These are phyloP conservation scores for Coelastrella sp. DNA, from an alignment of 139 green algal species.

Conservation along the genomic window DNA sequence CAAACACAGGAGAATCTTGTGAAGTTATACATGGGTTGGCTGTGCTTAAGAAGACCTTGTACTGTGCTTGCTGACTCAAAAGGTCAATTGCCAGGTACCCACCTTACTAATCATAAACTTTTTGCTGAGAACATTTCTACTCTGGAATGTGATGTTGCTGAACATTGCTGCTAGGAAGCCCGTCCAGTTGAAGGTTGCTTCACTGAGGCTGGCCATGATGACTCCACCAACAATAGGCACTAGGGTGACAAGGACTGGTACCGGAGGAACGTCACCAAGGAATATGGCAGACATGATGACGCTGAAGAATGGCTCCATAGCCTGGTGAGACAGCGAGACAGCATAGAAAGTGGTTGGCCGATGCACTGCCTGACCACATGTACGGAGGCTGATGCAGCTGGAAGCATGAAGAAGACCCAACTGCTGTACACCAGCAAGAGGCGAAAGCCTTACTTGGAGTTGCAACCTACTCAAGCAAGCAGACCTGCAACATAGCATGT, in stretches of 20 bases:
- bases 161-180: conserved; percentile 91
- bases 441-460: too few relatives aligned
- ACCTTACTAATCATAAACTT: conserved; percentile 94
- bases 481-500: too few relatives aligned
- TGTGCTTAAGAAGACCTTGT: too few relatives aligned
- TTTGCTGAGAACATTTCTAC: conserved; percentile 97
- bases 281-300: conserved; percentile 89
- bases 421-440: too few relatives aligned
- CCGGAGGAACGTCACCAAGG: conserved; percentile 77
- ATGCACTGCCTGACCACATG: too few relatives aligned
- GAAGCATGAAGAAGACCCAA: too few relatives aligned
- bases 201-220: conserved; percentile 81
- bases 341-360: too few relatives aligned
- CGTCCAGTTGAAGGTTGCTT: conserved; percentile 89
- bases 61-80: neutral
- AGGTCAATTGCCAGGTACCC: neutral
- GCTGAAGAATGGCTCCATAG: conserved; percentile 97
- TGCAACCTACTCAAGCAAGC: too few relatives aligned
- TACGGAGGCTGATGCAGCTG: too few relatives aligned
- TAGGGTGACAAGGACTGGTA: conserved; percentile 80
- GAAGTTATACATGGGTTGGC: too few relatives aligned
- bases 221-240: conserved; percentile 93
- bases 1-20: too few relatives aligned
- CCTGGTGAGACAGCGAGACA: too few relatives aligned
- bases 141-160: conserved; percentile 96